Base-by-base conservation (phyloP, 2,329 filamentous ascomycete species). In the Thelonectria blattea region DNA sequence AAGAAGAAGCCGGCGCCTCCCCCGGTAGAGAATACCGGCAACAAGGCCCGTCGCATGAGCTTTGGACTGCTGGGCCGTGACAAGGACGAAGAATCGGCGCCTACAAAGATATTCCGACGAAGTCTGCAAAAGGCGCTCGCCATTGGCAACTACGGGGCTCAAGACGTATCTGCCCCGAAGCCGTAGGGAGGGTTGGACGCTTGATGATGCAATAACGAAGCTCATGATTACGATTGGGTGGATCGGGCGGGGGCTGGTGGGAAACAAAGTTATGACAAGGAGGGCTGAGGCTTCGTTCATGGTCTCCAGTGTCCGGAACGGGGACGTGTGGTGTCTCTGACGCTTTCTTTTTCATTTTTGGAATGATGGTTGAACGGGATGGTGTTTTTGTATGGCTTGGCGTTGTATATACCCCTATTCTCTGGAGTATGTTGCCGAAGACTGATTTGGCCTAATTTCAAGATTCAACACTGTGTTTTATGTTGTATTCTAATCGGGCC, bases 101-200 rank as follows among this genome's bases (percentile, higher is more conserved):
- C 71, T 1, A 74, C 74, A 2, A 80, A 80, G 63, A 76, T 76
- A 2, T 77, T 83, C 43, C 72, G 81, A 55, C 75, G 76, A 59
- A 83, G 81, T 64, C 63, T 83, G 59, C 80, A 82, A 60, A 76
- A 75, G 64, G 81, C 80, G 3, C 71, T 83, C 5, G 79, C 79
- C 24, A 73, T 82, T 27, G 77, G 78, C 3, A 32, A 60, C 41
- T 61, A 63, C 11, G 62, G 59, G 17, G 58, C 58, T 17, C 65
- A 64, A 41, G 70, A 67, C 39, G 48, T 56, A 12, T 37, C 59
- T 17, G 39, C 57, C 55, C 69, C 65, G 34, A 63, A 56, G 32
- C 39, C 63, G 17, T 64, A 60, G 50, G n/a, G 64, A 58, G 51
- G 51, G 30, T 30, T 54, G 17, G 39, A 55, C 32, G 24, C 3